phyloP scores from a whole-genome alignment of 495 filamentous ascomycete genomes.

The Cairneyella variabilis region DNA sequence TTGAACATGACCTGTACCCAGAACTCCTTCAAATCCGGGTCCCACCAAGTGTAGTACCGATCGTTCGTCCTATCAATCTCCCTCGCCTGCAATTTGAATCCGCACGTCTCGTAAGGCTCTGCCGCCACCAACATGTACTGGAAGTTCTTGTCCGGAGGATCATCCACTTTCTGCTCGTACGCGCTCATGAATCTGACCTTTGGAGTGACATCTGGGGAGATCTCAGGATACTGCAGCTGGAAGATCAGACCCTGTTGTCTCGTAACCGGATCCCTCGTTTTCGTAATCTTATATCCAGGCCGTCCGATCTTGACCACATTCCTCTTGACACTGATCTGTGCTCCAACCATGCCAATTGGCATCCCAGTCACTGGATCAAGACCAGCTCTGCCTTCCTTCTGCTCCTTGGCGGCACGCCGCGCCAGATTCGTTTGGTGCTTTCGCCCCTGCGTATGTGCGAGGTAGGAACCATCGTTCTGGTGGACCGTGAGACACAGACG shows the following conservation, averaged over 20 bases:
- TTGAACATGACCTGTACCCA: constrained; percentile 99
- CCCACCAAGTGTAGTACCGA: constrained; percentile 90
- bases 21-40: constrained; percentile 94
- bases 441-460: constrained; percentile 96
- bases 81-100: constrained; percentile 90
- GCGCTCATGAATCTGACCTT: constrained; percentile 96
- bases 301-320: constrained; percentile 97
- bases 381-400: constrained; percentile 75
- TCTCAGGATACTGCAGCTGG: constrained; percentile 94
- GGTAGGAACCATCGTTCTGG: constrained; percentile 99
- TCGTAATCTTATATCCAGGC: constrained; percentile 97
- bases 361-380: constrained; percentile 72
- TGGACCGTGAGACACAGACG: constrained; percentile 98
- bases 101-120: constrained; percentile 96
- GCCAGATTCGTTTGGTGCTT: constrained; percentile 99
- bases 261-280: constrained; percentile 85
- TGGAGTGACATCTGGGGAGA: constrained; percentile 68
- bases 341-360: constrained; percentile 68
- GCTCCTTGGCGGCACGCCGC: constrained; percentile 86
- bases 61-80: constrained; percentile 90
- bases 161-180: constrained; percentile 92
- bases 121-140: constrained; percentile 96
- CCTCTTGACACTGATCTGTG: constrained; percentile 70
- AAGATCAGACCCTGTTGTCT: constrained; percentile 87
- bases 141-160: constrained; percentile 86